Evolutionary conservation across 306 rosid genomes (phyloP).

Genomic region (Abrus pulchellus): DNA sequence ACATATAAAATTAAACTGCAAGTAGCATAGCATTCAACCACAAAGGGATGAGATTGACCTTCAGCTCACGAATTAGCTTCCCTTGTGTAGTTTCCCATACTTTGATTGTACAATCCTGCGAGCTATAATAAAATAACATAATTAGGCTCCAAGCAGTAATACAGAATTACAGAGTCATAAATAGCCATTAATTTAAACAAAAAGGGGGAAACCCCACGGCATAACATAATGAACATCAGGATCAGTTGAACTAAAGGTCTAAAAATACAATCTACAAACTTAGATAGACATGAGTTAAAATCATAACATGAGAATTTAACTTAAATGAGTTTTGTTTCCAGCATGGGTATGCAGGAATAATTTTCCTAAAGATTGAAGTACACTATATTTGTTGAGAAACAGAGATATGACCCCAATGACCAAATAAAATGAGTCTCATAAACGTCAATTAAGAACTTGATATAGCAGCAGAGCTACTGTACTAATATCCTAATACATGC

Average conservation of each 20-base stretch:
- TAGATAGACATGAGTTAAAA: not conserved
- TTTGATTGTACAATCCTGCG: conserved; percentile 93
- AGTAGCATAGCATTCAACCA: too few relatives aligned
- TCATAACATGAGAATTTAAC: conserved; percentile 17
- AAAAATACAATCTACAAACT: conserved; percentile 18
- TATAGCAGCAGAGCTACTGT: conserved; percentile 3
- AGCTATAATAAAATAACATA: conserved; percentile 58
- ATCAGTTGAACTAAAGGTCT: not conserved
- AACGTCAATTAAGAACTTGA: conserved; percentile 10
- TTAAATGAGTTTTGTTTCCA: not conserved
- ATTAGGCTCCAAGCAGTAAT: not conserved
- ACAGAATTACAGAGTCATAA: too few relatives aligned
- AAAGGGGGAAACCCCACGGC: too few relatives aligned
- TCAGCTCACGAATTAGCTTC: conserved; percentile 88
- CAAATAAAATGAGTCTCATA: conserved; percentile 1
- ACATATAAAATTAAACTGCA: too few relatives aligned
- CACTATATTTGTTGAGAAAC: not conserved
- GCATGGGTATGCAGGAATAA: not conserved
- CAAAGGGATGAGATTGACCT: conserved; percentile 54
- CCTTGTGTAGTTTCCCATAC: conserved; percentile 97
- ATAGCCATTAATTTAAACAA: too few relatives aligned
- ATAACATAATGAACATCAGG: not conserved
- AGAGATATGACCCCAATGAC: not conserved
- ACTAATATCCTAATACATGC: conserved; percentile 6
- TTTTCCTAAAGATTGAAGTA: not conserved